Percentiles rank a stretch among this genome's conserved stretches.
Conservation (phyloP, 345 rosid genomes). For the Eucalyptus decipiens region DNA sequence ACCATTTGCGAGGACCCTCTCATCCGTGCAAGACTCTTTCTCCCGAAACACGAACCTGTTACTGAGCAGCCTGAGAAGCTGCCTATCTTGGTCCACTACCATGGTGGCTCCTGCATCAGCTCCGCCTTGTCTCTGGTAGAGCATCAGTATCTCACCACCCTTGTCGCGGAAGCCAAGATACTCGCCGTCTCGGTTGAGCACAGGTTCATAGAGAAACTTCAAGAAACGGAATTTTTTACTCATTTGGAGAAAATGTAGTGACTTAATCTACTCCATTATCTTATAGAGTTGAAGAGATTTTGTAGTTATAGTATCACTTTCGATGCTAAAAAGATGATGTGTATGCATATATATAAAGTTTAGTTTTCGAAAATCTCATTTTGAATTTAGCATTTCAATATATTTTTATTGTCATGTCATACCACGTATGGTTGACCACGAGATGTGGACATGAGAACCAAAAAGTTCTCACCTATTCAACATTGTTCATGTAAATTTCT, state of each 20-base stretch:
- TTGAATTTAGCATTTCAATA: neutral
- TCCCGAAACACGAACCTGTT: constrained; percentile 1
- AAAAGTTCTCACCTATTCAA: neutral
- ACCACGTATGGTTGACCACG: neutral
- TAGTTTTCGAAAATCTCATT: neutral
- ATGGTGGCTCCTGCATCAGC: constrained; percentile 11
- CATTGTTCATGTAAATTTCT: neutral
- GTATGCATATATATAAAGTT: neutral
- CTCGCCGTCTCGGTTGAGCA: constrained; percentile 17
- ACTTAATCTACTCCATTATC: neutral
- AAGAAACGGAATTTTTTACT: neutral
- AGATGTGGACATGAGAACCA: neutral
- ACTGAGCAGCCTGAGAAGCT: neutral
- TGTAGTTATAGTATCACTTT: neutral
- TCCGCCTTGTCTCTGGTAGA: constrained; percentile 8
- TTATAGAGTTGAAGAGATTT: neutral
- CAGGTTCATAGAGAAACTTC: neutral
- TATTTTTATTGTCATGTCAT: neutral
- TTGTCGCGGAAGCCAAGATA: constrained; percentile 3
- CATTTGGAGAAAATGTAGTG: neutral
- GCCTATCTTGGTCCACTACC: constrained; percentile 14
- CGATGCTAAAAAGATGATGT: neutral
- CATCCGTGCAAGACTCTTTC: constrained; percentile 11
- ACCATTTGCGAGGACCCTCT: constrained; percentile 2
- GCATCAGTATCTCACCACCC: constrained; percentile 1